Evolutionary conservation across 2,329 filamentous ascomycete genomes (phyloP).

Genomic region (Hypoxylon sp.): DNA sequence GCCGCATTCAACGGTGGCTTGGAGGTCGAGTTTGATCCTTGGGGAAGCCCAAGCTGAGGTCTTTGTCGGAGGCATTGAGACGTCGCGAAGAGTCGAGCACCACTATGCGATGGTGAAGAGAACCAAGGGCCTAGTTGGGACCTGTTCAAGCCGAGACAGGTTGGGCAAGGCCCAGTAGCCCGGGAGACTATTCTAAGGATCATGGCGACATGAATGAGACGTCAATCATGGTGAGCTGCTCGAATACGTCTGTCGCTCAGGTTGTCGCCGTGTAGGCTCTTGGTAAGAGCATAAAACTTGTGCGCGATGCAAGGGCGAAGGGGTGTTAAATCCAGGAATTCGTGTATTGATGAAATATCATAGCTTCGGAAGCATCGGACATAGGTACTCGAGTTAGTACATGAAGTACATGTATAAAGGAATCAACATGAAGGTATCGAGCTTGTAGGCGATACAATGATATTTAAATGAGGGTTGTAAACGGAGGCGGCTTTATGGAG

Average conservation of each 20-base stretch:
- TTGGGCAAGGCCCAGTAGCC: slow-evolving; percentile 43
- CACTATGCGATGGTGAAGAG: slow-evolving; percentile 19
- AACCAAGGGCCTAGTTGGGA: slow-evolving; percentile 30
- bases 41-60: slow-evolving; percentile 25
- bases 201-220: slow-evolving; percentile 42
- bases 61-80: slow-evolving; percentile 43
- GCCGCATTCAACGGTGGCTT: slow-evolving; percentile 32
- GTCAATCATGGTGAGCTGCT: slow-evolving; percentile 42
- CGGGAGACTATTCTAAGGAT: slow-evolving; percentile 48
- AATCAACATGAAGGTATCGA: neutral
- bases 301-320: neutral
- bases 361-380: slow-evolving; percentile 22
- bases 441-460: neutral
- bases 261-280: neutral
- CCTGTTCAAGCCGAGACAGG: slow-evolving; percentile 43
- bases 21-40: slow-evolving; percentile 12
- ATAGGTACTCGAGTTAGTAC: neutral
- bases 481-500: slow-evolving; percentile 25
- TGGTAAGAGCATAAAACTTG: neutral
- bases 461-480: neutral
- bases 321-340: neutral
- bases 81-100: slow-evolving; percentile 45
- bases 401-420: slow-evolving; percentile 6
- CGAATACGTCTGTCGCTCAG: neutral
- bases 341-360: neutral